A percentile compares a stretch with the other conserved stretches of the same genome.
Conservation (phyloP, 495 filamentous ascomycete species). For the Glonium stellatum region DNA sequence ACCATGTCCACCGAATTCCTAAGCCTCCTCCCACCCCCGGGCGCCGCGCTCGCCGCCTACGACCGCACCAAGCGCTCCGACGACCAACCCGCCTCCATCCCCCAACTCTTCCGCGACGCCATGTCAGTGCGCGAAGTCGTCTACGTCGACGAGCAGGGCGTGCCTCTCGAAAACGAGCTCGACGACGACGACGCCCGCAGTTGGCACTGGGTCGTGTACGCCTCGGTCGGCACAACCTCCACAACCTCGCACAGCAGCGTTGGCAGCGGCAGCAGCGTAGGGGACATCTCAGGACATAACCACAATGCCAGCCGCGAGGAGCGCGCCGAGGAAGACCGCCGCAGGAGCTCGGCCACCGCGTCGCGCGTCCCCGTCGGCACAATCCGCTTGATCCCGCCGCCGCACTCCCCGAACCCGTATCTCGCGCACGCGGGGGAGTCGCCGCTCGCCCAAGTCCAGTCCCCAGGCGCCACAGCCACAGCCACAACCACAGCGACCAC, state of each 20-base stretch:
- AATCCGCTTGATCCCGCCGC: conserved; percentile 72
- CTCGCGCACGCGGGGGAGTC: too few species aligned
- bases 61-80: conserved; percentile 35
- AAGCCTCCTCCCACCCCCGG: conserved; percentile 42
- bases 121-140: conserved; percentile 71
- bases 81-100: conserved; percentile 45
- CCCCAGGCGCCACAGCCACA: too few species aligned
- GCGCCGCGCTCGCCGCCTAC: conserved; percentile 39
- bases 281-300: conserved; percentile 27
- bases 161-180: conserved; percentile 60
- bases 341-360: conserved; percentile 23
- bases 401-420: conserved; percentile 54
- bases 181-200: conserved; percentile 71
- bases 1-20: conserved; percentile 34
- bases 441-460: too few species aligned
- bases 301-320: conserved; percentile 25
- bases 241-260: background rate
- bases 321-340: conserved; percentile 5
- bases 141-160: conserved; percentile 69
- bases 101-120: conserved; percentile 62
- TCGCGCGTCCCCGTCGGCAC: conserved; percentile 56
- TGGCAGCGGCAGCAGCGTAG: background rate
- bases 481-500: background rate
- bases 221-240: conserved; percentile 41
- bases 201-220: conserved; percentile 79